Evolutionary conservation across 768 basidiomycete genomes (phyloP).

Genomic region (Mycena haematopus): DNA sequence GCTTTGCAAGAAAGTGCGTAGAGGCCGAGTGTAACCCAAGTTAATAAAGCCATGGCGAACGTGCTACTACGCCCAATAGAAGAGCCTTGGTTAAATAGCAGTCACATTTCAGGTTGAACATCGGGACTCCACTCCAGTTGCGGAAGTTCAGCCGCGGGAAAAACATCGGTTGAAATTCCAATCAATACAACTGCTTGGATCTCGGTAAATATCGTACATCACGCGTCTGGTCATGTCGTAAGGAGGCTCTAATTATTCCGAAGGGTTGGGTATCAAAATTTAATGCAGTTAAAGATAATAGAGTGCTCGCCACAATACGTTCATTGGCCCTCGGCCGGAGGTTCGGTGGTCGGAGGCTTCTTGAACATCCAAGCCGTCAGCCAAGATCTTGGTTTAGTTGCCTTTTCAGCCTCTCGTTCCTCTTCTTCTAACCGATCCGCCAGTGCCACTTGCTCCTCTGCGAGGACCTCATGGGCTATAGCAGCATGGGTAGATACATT

Average conservation of each 20-base stretch:
- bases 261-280: conserved; percentile 40
- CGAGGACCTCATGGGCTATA: conserved; percentile 70
- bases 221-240: conserved; percentile 32
- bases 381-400: conserved; percentile 59
- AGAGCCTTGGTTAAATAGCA: conserved; percentile 10
- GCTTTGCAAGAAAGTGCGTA: conserved; percentile 45
- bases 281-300: conserved; percentile 34
- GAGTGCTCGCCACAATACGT: conserved; percentile 26
- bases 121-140: conserved; percentile 44
- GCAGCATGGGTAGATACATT: conserved; percentile 67
- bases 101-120: conserved; percentile 36
- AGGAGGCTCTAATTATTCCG: conserved; percentile 44
- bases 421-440: conserved; percentile 61
- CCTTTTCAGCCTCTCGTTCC: conserved; percentile 52
- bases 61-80: neutral
- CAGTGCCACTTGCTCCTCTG: conserved; percentile 68
- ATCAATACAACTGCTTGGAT: conserved; percentile 20
- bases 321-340: conserved; percentile 34
- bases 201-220: conserved; percentile 37
- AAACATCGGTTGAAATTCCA: conserved; percentile 40
- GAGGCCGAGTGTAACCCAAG: conserved; percentile 42
- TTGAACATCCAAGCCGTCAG: conserved; percentile 73
- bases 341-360: conserved; percentile 29
- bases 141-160: conserved; percentile 39
- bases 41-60: conserved; percentile 36